A percentile compares a stretch with the other conserved stretches of the same genome.
Conservation (phyloP, 2,329 filamentous ascomycete genomes). For the Penicillium hordei region DNA sequence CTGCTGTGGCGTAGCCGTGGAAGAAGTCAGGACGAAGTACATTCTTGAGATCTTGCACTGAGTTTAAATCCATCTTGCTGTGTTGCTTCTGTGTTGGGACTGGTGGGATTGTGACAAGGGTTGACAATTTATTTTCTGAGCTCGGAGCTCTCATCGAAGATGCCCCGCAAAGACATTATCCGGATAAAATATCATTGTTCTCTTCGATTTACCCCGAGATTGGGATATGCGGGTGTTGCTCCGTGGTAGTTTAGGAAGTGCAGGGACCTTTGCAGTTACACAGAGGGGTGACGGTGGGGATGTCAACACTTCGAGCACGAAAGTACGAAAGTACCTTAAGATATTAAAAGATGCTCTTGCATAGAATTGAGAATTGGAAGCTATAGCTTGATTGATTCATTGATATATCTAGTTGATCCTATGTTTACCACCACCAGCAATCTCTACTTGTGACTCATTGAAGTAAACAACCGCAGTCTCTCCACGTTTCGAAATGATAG, state of each 20-base stretch:
- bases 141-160: background rate
- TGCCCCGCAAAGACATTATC: background rate
- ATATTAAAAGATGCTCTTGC: background rate
- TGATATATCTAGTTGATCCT: background rate
- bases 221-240: slow-evolving; percentile 5
- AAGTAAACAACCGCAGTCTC: slow-evolving; percentile 20
- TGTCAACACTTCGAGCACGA: background rate
- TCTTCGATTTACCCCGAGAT: slow-evolving; percentile 8
- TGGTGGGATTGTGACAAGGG: background rate
- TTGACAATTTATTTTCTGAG: background rate
- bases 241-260: slow-evolving; percentile 15
- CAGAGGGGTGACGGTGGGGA: background rate
- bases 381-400: background rate
- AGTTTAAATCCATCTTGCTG: slow-evolving; percentile 24
- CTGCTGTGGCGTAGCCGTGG: slow-evolving; percentile 33
- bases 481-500: slow-evolving; percentile 17
- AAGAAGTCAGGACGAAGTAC: slow-evolving; percentile 30
- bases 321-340: background rate
- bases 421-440: slow-evolving; percentile 16
- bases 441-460: slow-evolving; percentile 12
- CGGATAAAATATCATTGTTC: background rate
- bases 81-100: background rate
- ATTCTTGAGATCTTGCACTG: slow-evolving; percentile 29
- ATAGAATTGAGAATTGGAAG: background rate
- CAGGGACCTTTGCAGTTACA: background rate